phyloP scores from a whole-genome alignment of 1,284 basidiomycete species.

The Ustilago xerochloae region DNA sequence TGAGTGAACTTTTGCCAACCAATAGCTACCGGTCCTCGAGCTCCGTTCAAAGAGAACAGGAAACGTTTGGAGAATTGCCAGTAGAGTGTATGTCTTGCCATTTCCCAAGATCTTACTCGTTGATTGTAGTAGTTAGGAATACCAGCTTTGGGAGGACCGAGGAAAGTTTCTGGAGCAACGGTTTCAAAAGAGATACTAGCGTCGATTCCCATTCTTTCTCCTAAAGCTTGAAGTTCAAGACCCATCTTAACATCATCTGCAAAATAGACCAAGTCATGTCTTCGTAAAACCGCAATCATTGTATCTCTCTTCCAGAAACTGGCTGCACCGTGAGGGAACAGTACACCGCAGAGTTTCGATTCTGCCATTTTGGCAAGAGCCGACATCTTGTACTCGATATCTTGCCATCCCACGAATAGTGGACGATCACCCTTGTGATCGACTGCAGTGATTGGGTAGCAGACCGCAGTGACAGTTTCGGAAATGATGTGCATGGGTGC shows the following conservation, averaged over 20 bases:
- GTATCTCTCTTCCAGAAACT: conserved; percentile 36
- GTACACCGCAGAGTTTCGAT: conserved; percentile 29
- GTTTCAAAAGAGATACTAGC: conserved; percentile 35
- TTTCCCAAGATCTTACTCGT: conserved; percentile 38
- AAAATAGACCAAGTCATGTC: conserved; percentile 39
- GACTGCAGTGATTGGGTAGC: conserved; percentile 42
- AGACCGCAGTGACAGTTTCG: conserved; percentile 27
- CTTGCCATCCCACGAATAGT: conserved; percentile 44
- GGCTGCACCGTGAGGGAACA: conserved; percentile 39
- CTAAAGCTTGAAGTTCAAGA: conserved; percentile 31
- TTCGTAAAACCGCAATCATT: conserved; percentile 24
- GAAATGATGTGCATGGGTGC: conserved; percentile 39
- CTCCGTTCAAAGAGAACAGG: conserved; percentile 32
- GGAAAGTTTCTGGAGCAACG: conserved; percentile 33
- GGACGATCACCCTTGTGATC: conserved; percentile 41
- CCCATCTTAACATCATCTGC: conserved; percentile 49
- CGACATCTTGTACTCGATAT: conserved; percentile 47
- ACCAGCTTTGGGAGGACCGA: conserved; percentile 21
- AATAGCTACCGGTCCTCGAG: conserved; percentile 13
- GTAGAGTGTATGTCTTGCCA: conserved; percentile 43
- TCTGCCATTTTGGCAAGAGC: conserved; percentile 41
- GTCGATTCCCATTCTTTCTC: conserved; percentile 26
- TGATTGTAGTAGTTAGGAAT: conserved; percentile 37
- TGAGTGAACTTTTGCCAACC: conserved; percentile 42
- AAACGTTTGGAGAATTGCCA: conserved; percentile 41